Evolutionary conservation across 2,329 filamentous ascomycete species (phyloP), one percentile per base, ranked within the genome.

Genomic region (Aschersonia sp.): DNA sequence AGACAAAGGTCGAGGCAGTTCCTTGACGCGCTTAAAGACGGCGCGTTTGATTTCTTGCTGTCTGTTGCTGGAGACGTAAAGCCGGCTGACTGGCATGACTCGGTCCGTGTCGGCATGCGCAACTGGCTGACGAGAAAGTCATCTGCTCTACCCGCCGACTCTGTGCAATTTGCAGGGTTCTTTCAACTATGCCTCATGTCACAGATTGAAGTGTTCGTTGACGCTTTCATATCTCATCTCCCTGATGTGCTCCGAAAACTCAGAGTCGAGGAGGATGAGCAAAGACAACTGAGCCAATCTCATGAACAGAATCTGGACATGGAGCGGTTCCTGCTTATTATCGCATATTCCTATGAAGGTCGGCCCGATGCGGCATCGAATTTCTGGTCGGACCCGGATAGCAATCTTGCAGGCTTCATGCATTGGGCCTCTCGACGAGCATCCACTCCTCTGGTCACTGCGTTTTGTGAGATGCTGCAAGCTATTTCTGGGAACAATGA

Each of bases 371-470:
- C 88, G 30, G 87, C 89, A 7, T 80, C 86, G 58, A 84, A 82
- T 44, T 97, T 97, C 56, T 98, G 92, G 92, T 77, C 78, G 32
- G 89, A 96, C 59, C 81, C 85, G 2, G 92, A 98, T 57, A 89
- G 89, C 59, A 95, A 96, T 55, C 71, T 98, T 32, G 86, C 89
- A 52, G 92, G 92, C 0, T 98, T 98, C 61, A 75, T 98, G 61
- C 86, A 94, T 53, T 98, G 92, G 92, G 86, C 89, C n/a, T 95
- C 92, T 3, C 84, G 88, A 55, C 77, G 92, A 56, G 89, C 94
- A 51, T 95, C 94, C 0, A 96, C 94, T 0, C 92, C 92, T n/a
- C 76, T 95, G 30, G 89, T 94, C 50, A 92, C 88, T 51, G 89
- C 91, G 9, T 98, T 97, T 57, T 98, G 92, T 63, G 91, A 97